These are phyloP conservation scores for Aspergillus versicolor DNA, from an alignment of 2,329 filamentous ascomycete species.

Conservation along the genomic window DNA sequence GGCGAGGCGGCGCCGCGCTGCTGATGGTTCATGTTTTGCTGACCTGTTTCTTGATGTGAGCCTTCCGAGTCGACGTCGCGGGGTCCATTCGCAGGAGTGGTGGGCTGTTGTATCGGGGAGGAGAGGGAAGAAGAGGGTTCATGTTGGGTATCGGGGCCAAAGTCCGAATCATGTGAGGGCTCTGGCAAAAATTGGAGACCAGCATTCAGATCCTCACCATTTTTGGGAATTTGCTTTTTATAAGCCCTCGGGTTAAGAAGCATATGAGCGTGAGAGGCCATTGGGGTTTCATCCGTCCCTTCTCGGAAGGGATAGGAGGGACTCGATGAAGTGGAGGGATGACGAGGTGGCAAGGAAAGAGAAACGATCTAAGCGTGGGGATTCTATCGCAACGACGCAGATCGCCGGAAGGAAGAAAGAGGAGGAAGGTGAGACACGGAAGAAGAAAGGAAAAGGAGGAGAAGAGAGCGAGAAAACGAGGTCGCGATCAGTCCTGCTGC, in stretches of 20 bases:
- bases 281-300: conserved; percentile 16
- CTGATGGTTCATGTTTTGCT: conserved; percentile 18
- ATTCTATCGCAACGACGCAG: not conserved
- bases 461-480: conserved; percentile 1
- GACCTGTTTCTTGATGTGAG: conserved; percentile 28
- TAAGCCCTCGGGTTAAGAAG: conserved; percentile 45
- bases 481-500: not conserved
- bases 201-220: conserved; percentile 30
- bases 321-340: not conserved
- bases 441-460: not conserved
- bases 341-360: conserved; percentile 6
- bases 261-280: conserved; percentile 43
- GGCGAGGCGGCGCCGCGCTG: conserved; percentile 14
- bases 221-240: conserved; percentile 33
- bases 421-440: not conserved
- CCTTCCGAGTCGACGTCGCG: conserved; percentile 15
- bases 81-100: conserved; percentile 17
- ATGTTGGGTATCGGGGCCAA: conserved; percentile 7
- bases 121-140: conserved; percentile 14
- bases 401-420: not conserved
- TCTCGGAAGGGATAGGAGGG: conserved; percentile 14
- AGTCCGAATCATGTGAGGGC: conserved; percentile 7
- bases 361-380: not conserved
- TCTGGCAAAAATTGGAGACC: conserved; percentile 9
- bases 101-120: conserved; percentile 13